phyloP scores from a whole-genome alignment of 1,139 yeast genomes.

The Blastobotrys raffinosifermentans region DNA sequence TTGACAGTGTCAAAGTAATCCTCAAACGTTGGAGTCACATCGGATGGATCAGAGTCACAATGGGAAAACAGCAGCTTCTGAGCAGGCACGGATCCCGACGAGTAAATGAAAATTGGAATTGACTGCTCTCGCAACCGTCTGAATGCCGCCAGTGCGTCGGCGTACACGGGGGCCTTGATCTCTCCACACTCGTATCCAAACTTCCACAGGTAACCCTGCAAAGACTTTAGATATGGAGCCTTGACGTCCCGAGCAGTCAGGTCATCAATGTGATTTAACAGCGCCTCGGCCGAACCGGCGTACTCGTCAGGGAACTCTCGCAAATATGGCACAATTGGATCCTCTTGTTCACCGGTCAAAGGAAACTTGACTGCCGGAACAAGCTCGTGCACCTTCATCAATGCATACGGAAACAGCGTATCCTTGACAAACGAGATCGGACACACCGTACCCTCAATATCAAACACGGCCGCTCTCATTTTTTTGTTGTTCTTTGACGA shows the following conservation, averaged over 20 bases:
- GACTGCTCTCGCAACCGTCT: slow-evolving; percentile 20
- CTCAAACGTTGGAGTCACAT: slow-evolving; percentile 48
- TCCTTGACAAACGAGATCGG: slow-evolving; percentile 86
- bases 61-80: slow-evolving; percentile 71
- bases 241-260: slow-evolving; percentile 67
- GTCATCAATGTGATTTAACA: slow-evolving; percentile 44
- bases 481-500: too few species aligned
- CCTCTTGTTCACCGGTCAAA: slow-evolving; percentile 7
- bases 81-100: slow-evolving; percentile 88
- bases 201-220: slow-evolving; percentile 84
- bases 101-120: slow-evolving; percentile 59
- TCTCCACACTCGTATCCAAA: slow-evolving; percentile 70
- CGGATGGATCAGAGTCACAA: slow-evolving; percentile 40
- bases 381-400: slow-evolving; percentile 20
- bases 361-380: slow-evolving; percentile 26
- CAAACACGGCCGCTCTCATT: slow-evolving; percentile 44
- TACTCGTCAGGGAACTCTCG: slow-evolving; percentile 41
- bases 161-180: slow-evolving; percentile 68
- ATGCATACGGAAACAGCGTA: slow-evolving; percentile 43
- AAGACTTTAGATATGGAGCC: slow-evolving; percentile 66
- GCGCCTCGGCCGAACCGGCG: slow-evolving; percentile 26
- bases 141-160: slow-evolving; percentile 63
- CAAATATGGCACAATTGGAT: slow-evolving; percentile 30
- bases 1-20: slow-evolving; percentile 85
- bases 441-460: slow-evolving; percentile 90